These are phyloP conservation scores for Solanum sejunctum DNA, from an alignment of 257 asterid genomes.

Conservation along the genomic window DNA sequence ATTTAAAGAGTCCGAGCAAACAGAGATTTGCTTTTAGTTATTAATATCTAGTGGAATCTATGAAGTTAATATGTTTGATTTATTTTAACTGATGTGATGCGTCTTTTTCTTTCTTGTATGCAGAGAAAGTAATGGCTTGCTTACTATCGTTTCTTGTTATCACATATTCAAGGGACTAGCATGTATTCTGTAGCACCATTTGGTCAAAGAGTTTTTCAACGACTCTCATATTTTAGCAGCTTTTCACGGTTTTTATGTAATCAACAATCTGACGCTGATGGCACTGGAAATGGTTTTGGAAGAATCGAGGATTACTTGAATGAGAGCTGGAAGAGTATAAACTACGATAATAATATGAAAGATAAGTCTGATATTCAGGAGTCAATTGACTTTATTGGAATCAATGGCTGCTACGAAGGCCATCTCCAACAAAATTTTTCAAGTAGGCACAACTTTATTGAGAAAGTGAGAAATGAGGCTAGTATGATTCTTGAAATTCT, in stretches of 20 bases:
- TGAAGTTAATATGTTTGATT: not conserved
- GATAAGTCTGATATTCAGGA: constrained; percentile 16
- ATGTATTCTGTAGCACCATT: constrained; percentile 43
- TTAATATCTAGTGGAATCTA: not conserved
- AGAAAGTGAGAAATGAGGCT: constrained; percentile 42
- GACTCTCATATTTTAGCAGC: constrained; percentile 18
- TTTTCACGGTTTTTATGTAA: constrained; percentile 44
- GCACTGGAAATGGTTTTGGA: constrained; percentile 48
- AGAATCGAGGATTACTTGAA: constrained; percentile 53
- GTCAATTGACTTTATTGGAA: constrained; percentile 11
- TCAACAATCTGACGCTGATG: constrained; percentile 23
- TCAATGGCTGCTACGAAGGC: not conserved
- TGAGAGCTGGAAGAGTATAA: constrained; percentile 50
- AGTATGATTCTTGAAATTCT: constrained; percentile 59
- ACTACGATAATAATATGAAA: constrained; percentile 16
- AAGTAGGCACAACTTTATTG: constrained; percentile 27
- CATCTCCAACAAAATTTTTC: constrained; percentile 16
- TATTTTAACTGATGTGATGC: not conserved
- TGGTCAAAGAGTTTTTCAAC: constrained; percentile 29
- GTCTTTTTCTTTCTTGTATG: not conserved
- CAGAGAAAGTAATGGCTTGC: not conserved
- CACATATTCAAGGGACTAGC: constrained; percentile 1
- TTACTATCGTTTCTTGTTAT: not conserved
- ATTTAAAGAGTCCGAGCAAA: too few relatives aligned
- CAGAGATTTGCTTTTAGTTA: not conserved